Evolutionary conservation across 192 early-diverging fungal genomes (phyloP).

Genomic region (Lobosporangium transversale): DNA sequence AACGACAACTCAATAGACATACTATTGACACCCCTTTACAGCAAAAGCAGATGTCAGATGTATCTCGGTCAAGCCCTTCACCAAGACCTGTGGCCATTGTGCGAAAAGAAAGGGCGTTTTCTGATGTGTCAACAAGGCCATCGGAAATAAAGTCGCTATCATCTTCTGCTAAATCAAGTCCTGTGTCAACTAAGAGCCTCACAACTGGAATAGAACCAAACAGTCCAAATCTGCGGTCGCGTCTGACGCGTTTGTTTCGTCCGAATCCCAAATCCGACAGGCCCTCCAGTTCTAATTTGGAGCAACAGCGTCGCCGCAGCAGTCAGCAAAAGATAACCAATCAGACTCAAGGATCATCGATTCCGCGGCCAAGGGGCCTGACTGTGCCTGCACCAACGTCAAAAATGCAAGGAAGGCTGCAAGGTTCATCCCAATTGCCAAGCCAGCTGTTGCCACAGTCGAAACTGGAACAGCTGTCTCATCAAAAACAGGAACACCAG

Average conservation of each 20-base stretch:
- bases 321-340: constrained; percentile 7
- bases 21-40: constrained; percentile 6
- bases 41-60: constrained; percentile 4
- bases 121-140: not conserved
- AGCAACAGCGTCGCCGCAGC: constrained; percentile 20
- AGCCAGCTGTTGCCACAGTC: not conserved
- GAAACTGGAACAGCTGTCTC: constrained; percentile 8
- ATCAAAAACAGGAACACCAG: not conserved
- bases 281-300: not conserved
- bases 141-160: not conserved
- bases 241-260: constrained; percentile 30
- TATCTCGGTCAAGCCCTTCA: not conserved
- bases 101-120: not conserved
- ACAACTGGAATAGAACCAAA: no score
- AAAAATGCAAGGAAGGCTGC: constrained; percentile 6
- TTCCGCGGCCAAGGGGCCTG: not conserved
- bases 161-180: not conserved
- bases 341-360: constrained; percentile 5
- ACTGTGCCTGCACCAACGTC: no score
- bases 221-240: constrained; percentile 39
- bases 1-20: constrained; percentile 1
- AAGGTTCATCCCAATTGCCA: no score
- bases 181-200: constrained; percentile 1
- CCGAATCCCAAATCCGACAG: constrained; percentile 18
- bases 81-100: not conserved